Base-by-base conservation (phyloP, 202 grass and related monocot species). In the Panicum virgatum region DNA sequence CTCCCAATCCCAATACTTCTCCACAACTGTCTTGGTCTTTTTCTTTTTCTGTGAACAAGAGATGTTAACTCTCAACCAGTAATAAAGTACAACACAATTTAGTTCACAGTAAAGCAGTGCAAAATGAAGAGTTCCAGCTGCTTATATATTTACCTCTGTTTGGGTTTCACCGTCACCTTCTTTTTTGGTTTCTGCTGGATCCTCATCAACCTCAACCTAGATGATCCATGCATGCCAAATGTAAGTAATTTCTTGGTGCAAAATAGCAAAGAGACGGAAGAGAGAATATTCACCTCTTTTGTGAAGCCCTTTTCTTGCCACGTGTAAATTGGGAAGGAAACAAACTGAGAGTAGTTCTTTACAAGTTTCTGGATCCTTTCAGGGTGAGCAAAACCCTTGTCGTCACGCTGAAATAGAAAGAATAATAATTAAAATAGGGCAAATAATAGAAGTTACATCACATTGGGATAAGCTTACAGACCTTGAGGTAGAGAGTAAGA, bases 1-100 rank as follows among this genome's bases (percentile, higher is more conserved):
- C 79, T 96, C 96, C 96, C 96, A 99, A 82, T 99, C 96, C 96
- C 92, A 99, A 63, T 99, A 94, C 88, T 84, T 99, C 87, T 96
- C 93, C 51, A 90, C 80, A 64, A 96, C 87, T 39, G 90, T 99
- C 87, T 99, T 96, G 5, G 85, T 98, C 75, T 96, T 98, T 47
- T 94, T 95, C 83, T 92, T 93, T 66, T 81, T 80, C 92, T 98
- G 76, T 29, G 59, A 42, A 43, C 65, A 85, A n/a, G n/a, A n/a
- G n/a, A n/a, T n/a, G n/a, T n/a, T n/a, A n/a, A n/a, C n/a, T n/a
- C n/a, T n/a, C n/a, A n/a, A n/a, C n/a, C n/a, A n/a, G n/a, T n/a
- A n/a, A n/a, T n/a, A 68, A 77, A 66, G 42, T 22, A 45, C 14
- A 77, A 60, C 5, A 81, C 18, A 76, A 52, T 58, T 71, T 78